Percentiles rank a stretch among this genome's conserved stretches.
Conservation (phyloP, 2,329 filamentous ascomycete genomes). For the Aureobasidium namibiae region DNA sequence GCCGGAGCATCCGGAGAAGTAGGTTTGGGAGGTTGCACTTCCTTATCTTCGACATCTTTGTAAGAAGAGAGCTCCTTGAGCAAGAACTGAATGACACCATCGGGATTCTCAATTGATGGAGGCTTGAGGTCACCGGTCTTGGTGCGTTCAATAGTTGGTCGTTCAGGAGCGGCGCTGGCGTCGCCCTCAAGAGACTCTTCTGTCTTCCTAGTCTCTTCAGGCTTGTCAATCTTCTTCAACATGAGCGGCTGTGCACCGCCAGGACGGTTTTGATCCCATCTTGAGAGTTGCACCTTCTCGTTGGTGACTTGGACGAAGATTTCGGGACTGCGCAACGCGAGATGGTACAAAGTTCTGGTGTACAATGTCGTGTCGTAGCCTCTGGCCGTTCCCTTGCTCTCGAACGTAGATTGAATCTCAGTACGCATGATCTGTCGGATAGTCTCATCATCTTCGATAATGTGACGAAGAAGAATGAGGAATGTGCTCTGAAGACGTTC, state of each 20-base stretch:
- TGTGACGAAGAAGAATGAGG: slow-evolving; percentile 80
- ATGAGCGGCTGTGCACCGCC: slow-evolving; percentile 42
- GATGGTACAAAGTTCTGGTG: slow-evolving; percentile 66
- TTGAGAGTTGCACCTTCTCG: slow-evolving; percentile 67
- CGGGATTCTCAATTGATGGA: slow-evolving; percentile 81
- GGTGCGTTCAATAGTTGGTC: slow-evolving; percentile 27
- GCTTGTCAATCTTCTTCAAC: slow-evolving; percentile 41
- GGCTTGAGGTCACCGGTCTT: slow-evolving; percentile 67
- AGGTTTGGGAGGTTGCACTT: slow-evolving; percentile 39
- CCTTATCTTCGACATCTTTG: slow-evolving; percentile 83
- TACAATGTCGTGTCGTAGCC: slow-evolving; percentile 62
- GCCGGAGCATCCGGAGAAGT: slow-evolving; percentile 31
- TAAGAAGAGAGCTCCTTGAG: slow-evolving; percentile 88
- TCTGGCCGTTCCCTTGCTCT: slow-evolving; percentile 39
- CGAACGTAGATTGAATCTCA: slow-evolving; percentile 75
- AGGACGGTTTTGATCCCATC: slow-evolving; percentile 48
- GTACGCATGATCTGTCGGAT: slow-evolving; percentile 86
- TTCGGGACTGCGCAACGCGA: slow-evolving; percentile 72
- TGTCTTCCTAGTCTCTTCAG: slow-evolving; percentile 14
- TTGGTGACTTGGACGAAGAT: slow-evolving; percentile 83
- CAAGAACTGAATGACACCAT: slow-evolving; percentile 91
- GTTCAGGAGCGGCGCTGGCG: slow-evolving; percentile 38
- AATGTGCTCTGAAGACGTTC: slow-evolving; percentile 67
- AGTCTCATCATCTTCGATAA: slow-evolving; percentile 88
- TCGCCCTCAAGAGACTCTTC: slow-evolving; percentile 26